Evolutionary conservation across 148 eudicot genomes (phyloP), one percentile per base, ranked within the genome.

Genomic region (Spergularia bocconei): DNA sequence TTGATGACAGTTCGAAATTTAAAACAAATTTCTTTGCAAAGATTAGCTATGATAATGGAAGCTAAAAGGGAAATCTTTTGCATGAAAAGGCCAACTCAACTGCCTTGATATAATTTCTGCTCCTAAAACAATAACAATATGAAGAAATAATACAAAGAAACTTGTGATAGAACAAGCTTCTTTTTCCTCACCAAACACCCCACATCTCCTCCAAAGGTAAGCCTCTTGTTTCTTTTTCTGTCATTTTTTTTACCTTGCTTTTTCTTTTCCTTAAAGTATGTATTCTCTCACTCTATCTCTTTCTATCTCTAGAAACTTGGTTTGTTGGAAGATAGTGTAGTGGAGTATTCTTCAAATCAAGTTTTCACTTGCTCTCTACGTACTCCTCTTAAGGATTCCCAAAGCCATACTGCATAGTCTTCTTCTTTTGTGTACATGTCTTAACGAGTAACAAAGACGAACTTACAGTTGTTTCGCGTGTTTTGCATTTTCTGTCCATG

Each of bases 361-460:
- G 75, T 78, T 76, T 76, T 78, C 73, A 77, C 73, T 85, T 85
- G 79, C 82, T 83, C 83, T 82, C 72, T 77, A 81, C 79, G 56
- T 84, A 88, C 89, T 89, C 93, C 72, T 87, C 78, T 81, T 72
- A 44, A 79, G 81, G 88, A 83, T 83, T 84, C 86, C 58, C 67
- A 69, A 29, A 69, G 48, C 76, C 80, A 8, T 19, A 56, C 21
- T 65, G 62, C 55, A 60, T 17, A 23, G 7, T 67, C n/a, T 68
- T 17, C 16, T 15, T 16, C 69, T 38, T 52, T 36, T 52, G 25
- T 55, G 48, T 72, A 47, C 65, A 41, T 72, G 60, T 63, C 56
- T 70, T 44, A 44, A 44, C 8, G 48, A 44, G 48, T 44, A 54
- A 55, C 75, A 58, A 21, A 19, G 38, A 48, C 9, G 70, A 50